Conservation (phyloP, 1,284 basidiomycete species). For the Ganoderma sinense region DNA sequence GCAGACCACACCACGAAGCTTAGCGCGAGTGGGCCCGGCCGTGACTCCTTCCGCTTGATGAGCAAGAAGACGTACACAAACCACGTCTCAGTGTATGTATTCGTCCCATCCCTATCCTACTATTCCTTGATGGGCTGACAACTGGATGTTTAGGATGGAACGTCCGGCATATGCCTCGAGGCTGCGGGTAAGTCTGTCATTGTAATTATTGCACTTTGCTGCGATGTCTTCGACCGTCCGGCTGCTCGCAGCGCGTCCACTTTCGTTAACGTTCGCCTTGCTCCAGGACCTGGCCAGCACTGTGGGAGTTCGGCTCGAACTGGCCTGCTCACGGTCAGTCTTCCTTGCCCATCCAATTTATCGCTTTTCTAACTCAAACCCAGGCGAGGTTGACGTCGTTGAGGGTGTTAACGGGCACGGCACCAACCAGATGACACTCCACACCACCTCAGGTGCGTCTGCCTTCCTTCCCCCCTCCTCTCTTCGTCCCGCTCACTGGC, state of each 20-base stretch:
- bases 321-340: slow-evolving; percentile 37
- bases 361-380: no score
- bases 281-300: background rate
- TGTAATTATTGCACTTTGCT: no score
- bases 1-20: slow-evolving; percentile 58
- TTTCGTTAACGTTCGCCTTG: background rate
- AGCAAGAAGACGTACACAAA: slow-evolving; percentile 60
- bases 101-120: background rate
- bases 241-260: background rate
- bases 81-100: slow-evolving; percentile 62
- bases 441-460: slow-evolving; percentile 56
- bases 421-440: slow-evolving; percentile 67
- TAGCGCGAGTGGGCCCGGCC: slow-evolving; percentile 54
- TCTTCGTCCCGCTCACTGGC: background rate
- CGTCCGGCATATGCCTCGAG: slow-evolving; percentile 64
- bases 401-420: slow-evolving; percentile 70
- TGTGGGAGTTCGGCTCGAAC: background rate
- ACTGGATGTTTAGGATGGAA: slow-evolving; percentile 52
- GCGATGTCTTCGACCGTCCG: background rate
- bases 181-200: slow-evolving; percentile 62
- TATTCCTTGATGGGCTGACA: no score
- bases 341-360: no score
- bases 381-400: slow-evolving; percentile 69
- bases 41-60: slow-evolving; percentile 65
- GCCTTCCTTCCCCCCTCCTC: background rate